Evolutionary conservation across 805 yeast species (phyloP).

Genomic region (Candida sakaeoensis): DNA sequence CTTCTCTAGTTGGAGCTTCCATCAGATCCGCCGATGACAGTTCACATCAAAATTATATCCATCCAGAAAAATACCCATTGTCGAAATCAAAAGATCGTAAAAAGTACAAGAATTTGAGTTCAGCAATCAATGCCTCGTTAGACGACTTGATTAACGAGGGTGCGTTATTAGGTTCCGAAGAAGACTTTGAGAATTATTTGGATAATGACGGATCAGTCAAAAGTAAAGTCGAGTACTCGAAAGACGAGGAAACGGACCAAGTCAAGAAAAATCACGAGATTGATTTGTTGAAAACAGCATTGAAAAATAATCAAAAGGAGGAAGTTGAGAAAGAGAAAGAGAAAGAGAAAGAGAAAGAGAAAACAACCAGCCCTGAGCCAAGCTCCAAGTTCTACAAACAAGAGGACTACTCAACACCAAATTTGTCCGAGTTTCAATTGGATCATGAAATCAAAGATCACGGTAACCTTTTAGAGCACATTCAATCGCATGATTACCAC

Average conservation of each 20-base stretch:
- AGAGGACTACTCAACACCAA: slow-evolving; percentile 37
- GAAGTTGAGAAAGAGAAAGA: slow-evolving; percentile 8
- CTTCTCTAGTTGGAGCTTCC: slow-evolving; percentile 53
- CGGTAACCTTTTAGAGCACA: slow-evolving; percentile 29
- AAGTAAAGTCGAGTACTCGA: slow-evolving; percentile 36
- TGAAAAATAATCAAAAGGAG: slow-evolving; percentile 11
- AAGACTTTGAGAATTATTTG: slow-evolving; percentile 48
- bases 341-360: neutral
- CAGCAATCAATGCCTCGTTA: slow-evolving; percentile 46
- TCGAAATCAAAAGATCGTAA: slow-evolving; percentile 6
- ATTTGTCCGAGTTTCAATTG: slow-evolving; percentile 42
- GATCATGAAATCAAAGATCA: slow-evolving; percentile 37
- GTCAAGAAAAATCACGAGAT: slow-evolving; percentile 17
- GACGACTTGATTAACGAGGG: slow-evolving; percentile 49
- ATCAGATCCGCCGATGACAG: slow-evolving; percentile 47
- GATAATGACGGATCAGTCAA: slow-evolving; percentile 54
- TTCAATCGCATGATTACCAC: slow-evolving; percentile 35
- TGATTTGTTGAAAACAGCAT: neutral
- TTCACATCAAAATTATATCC: slow-evolving; percentile 40
- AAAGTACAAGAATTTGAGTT: slow-evolving; percentile 2
- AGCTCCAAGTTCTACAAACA: slow-evolving; percentile 8
- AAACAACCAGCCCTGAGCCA: neutral
- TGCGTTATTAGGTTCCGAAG: slow-evolving; percentile 47
- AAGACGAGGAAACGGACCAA: slow-evolving; percentile 12
- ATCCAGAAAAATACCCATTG: slow-evolving; percentile 36